Percentiles rank a stretch among this genome's conserved stretches.
Conservation (phyloP, 202 grass and related monocot genomes). For the Panicum hallii region DNA sequence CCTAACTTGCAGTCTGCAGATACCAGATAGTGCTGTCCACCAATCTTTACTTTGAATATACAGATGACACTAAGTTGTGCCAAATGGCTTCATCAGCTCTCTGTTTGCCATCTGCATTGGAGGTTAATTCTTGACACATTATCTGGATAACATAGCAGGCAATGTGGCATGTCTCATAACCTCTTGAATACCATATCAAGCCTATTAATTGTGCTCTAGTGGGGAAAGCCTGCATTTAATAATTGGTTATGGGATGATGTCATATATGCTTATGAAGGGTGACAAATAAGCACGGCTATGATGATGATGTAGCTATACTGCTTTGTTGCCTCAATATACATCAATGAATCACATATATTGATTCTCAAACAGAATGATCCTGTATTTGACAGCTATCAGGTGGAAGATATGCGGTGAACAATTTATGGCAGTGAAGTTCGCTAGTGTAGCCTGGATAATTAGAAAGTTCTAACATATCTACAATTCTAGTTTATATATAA, state of each 20-base stretch:
- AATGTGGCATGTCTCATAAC: conserved; percentile 27
- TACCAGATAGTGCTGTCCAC: conserved; percentile 17
- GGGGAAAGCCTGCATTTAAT: conserved; percentile 40
- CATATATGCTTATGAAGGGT: conserved; percentile 12
- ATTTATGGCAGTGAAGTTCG: background rate
- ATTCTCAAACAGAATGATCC: background rate
- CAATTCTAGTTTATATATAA: too few species aligned
- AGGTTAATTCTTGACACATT: background rate
- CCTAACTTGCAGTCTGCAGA: background rate
- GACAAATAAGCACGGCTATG: background rate
- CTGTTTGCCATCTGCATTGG: background rate
- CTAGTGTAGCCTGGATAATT: too few species aligned
- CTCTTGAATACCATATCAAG: conserved; percentile 35
- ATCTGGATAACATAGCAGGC: conserved; percentile 8
- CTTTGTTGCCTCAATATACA: conserved; percentile 22
- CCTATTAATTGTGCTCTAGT: conserved; percentile 2
- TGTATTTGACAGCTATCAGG: background rate
- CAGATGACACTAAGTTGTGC: background rate
- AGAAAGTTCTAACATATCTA: background rate
- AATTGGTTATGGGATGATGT: conserved; percentile 44
- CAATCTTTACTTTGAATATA: background rate
- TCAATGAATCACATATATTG: background rate
- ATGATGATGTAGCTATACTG: conserved; percentile 19
- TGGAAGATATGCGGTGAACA: background rate
- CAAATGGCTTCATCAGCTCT: background rate